These are phyloP conservation scores for Metschnikowia dekortorum DNA, from an alignment of 805 yeast species.

Conservation along the genomic window DNA sequence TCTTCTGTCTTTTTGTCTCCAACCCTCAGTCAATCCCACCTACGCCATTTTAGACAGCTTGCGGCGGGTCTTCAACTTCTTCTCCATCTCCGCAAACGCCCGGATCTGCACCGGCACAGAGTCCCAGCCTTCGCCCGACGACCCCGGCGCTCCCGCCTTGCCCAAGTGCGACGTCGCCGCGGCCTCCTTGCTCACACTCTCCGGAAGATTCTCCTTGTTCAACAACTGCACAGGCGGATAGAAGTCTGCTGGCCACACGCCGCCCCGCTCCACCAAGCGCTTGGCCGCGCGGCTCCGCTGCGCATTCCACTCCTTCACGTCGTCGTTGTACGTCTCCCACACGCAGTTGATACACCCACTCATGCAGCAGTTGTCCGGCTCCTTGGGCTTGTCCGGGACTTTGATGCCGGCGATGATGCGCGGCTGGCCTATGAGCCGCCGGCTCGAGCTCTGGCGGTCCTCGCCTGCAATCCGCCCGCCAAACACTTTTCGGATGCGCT, in stretches of 20 bases:
- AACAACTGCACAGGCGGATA: conserved; percentile 35
- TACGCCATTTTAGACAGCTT: neutral
- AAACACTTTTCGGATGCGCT: conserved; percentile 47
- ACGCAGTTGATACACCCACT: conserved; percentile 96
- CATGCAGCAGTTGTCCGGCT: conserved; percentile 97
- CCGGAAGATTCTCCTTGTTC: conserved; percentile 30
- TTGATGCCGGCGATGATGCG: conserved; percentile 51
- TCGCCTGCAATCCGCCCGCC: conserved; percentile 57
- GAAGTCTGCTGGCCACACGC: conserved; percentile 43
- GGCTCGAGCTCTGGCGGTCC: conserved; percentile 36
- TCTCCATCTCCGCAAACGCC: conserved; percentile 83
- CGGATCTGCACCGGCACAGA: conserved; percentile 69
- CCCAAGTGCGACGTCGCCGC: too few species aligned
- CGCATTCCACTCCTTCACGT: conserved; percentile 74
- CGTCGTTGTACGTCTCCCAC: conserved; percentile 91
- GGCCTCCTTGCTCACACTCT: conserved; percentile 25
- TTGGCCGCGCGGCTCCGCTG: conserved; percentile 55
- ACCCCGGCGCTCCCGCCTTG: conserved; percentile 10
- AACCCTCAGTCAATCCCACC: neutral
- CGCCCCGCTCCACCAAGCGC: conserved; percentile 32
- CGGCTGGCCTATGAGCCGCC: conserved; percentile 34
- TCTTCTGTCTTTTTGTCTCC: too few species aligned
- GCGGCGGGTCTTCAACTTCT: conserved; percentile 46
- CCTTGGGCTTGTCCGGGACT: conserved; percentile 81
- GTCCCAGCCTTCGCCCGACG: conserved; percentile 29